Conservation (phyloP, 2,329 filamentous ascomycete genomes). For the Epichloe elymi region DNA sequence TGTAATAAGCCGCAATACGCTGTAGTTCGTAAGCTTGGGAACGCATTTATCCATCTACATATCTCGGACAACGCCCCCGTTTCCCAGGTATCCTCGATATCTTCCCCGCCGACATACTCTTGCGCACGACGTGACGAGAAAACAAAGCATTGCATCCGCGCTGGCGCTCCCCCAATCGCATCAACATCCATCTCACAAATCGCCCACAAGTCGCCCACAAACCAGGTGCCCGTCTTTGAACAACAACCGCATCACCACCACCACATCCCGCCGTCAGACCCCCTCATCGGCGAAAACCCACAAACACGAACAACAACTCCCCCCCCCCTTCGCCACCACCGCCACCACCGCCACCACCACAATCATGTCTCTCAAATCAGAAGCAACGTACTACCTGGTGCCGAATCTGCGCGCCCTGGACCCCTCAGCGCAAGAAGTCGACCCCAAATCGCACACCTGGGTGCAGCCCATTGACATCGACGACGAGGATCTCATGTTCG, state of each 20-base stretch:
- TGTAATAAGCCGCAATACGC: no score
- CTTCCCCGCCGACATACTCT: not conserved
- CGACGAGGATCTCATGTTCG: constrained; percentile 47
- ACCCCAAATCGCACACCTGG: constrained; percentile 27
- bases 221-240: not conserved
- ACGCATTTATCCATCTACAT: no score
- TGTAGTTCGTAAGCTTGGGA: no score
- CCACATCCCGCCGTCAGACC: not conserved
- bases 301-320: not conserved
- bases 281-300: not conserved
- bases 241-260: not conserved
- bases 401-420: constrained; percentile 21
- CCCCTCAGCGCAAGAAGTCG: constrained; percentile 20
- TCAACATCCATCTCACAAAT: not conserved
- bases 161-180: constrained; percentile 1
- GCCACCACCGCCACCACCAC: not conserved
- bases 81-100: not conserved
- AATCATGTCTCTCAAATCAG: constrained; percentile 8
- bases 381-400: constrained; percentile 18
- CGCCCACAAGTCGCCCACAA: not conserved
- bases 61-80: not conserved
- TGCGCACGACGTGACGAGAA: not conserved
- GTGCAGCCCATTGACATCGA: constrained; percentile 44
- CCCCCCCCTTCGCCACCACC: not conserved
- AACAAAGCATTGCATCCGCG: not conserved